These are phyloP conservation scores for Lodderomyces parapsilosis DNA, from an alignment of 1,139 yeast genomes.

Conservation along the genomic window DNA sequence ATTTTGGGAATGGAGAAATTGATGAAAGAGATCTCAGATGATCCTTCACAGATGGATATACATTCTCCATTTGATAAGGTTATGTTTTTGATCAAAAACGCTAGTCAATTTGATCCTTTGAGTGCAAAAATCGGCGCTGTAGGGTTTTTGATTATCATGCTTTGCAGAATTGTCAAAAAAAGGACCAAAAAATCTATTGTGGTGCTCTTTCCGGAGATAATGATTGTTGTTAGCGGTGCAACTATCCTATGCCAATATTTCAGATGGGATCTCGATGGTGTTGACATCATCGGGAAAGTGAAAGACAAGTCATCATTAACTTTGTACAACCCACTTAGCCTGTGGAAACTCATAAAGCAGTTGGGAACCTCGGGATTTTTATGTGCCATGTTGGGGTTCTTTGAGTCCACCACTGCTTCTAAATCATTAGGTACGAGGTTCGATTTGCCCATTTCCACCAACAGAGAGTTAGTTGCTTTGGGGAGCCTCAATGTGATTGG, in stretches of 20 bases:
- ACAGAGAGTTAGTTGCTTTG: constrained; percentile 76
- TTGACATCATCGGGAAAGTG: constrained; percentile 71
- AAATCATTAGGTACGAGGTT: constrained; percentile 70
- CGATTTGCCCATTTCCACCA: constrained; percentile 67
- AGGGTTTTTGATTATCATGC: constrained; percentile 45
- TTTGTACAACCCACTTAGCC: constrained; percentile 33
- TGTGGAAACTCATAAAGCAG: constrained; percentile 35
- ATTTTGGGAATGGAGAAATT: constrained; percentile 63
- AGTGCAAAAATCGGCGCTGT: constrained; percentile 53
- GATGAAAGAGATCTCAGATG: constrained; percentile 30
- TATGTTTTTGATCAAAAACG: constrained; percentile 47
- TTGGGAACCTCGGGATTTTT: constrained; percentile 63
- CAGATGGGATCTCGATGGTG: constrained; percentile 58
- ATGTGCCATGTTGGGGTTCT: constrained; percentile 86
- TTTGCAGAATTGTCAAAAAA: constrained; percentile 44
- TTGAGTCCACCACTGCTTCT: constrained; percentile 92
- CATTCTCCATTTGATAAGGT: constrained; percentile 79
- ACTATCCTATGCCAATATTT: constrained; percentile 56
- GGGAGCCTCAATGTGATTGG: constrained; percentile 74
- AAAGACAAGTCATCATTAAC: constrained; percentile 25
- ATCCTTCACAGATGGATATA: constrained; percentile 49
- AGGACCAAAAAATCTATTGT: constrained; percentile 26
- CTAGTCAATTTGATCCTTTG: constrained; percentile 43
- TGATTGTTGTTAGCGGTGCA: constrained; percentile 65
- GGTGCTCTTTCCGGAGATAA: constrained; percentile 77